These are phyloP conservation scores for Akebia trifoliata DNA, from an alignment of 164 flowering plant species.

Conservation along the genomic window DNA sequence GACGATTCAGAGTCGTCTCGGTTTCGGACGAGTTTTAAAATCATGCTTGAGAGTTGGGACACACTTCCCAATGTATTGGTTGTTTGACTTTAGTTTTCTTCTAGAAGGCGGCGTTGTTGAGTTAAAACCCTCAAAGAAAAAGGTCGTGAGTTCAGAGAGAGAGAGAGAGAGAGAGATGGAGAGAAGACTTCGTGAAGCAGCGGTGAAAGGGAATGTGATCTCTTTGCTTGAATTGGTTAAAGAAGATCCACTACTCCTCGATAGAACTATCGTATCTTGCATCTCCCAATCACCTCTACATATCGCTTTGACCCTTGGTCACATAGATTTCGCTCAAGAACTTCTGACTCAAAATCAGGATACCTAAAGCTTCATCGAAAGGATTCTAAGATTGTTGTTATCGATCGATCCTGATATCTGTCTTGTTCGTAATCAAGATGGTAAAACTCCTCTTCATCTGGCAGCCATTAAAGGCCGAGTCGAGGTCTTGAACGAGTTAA, in stretches of 20 bases:
- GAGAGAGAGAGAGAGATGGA: no score
- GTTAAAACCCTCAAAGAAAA: no score
- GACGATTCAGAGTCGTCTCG: no score
- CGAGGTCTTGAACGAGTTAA: slow-evolving; percentile 17
- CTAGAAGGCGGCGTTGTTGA: no score
- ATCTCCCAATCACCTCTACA: background rate
- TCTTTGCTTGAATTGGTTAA: background rate
- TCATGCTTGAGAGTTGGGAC: no score
- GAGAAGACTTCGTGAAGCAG: slow-evolving; percentile 12
- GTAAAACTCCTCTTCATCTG: slow-evolving; percentile 27
- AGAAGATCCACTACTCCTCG: slow-evolving; percentile 13
- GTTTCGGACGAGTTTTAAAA: no score
- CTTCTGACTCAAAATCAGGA: background rate
- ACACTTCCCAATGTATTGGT: no score
- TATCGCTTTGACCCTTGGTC: background rate
- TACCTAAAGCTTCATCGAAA: no score
- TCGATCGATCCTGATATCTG: slow-evolving; percentile 15
- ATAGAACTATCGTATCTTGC: background rate
- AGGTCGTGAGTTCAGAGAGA: no score
- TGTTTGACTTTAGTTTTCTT: no score
- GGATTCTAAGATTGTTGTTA: no score
- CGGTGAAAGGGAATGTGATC: background rate
- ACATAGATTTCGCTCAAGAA: background rate
- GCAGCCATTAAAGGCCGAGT: slow-evolving; percentile 25
- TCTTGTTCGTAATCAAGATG: slow-evolving; percentile 7